Evolutionary conservation across 805 yeast genomes (phyloP).

Genomic region (Myxozyma mucilagina): DNA sequence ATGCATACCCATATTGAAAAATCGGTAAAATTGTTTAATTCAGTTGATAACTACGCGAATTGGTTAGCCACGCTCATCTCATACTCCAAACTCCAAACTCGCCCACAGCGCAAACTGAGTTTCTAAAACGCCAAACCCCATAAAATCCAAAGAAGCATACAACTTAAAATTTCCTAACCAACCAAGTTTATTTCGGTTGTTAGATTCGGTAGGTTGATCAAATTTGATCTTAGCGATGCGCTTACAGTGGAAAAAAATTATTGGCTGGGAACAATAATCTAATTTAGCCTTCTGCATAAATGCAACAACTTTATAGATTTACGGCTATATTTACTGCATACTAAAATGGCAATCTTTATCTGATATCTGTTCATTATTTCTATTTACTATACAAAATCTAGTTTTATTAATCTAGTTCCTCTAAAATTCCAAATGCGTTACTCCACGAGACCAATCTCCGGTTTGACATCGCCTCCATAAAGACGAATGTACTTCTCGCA

Average conservation of each 20-base stretch:
- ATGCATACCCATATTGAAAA: conserved; percentile 14
- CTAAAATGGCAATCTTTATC: not conserved
- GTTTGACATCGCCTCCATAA: conserved; percentile 30
- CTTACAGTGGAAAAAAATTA: conserved; percentile 5
- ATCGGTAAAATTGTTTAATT: not conserved
- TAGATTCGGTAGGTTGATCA: not conserved
- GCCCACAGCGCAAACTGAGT: not conserved
- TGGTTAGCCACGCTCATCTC: not conserved
- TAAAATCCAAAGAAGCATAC: not conserved
- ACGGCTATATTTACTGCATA: not conserved
- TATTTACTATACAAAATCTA: not conserved
- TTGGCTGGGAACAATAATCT: conserved; percentile 5
- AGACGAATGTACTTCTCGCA: conserved; percentile 56
- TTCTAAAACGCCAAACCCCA: not conserved
- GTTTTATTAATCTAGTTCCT: not conserved
- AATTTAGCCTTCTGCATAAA: not conserved
- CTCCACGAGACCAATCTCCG: conserved; percentile 20
- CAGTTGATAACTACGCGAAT: not conserved
- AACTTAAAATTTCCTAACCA: not conserved
- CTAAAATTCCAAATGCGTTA: not conserved
- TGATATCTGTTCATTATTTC: not conserved
- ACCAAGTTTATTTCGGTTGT: not conserved
- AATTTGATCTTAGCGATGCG: not conserved
- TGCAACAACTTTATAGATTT: not conserved
- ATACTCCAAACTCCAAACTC: not conserved